Base-by-base conservation (phyloP, 352 stramenopile species). In the Thalassiosira mediterranea region DNA sequence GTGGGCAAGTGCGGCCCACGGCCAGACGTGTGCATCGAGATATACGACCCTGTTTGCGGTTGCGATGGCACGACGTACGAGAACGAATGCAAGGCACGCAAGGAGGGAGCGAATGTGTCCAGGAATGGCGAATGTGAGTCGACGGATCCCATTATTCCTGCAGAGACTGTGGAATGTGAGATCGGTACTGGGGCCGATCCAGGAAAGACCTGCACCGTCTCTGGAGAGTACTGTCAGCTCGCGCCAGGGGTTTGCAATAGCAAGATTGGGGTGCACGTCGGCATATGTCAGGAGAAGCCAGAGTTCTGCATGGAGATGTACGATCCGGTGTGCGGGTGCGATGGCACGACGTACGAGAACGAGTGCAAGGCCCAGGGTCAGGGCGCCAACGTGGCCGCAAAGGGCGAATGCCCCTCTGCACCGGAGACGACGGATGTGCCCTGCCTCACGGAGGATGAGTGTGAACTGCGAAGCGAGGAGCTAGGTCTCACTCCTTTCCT, bases 361-460 rank as follows among this genome's bases (percentile, higher is more conserved):
- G 8, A 8, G 15, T 44, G 37, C 37, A 44, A 44, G 15, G 37
- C 37, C 15, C 37, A 44, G 8, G 37, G 8, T 15, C 8, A 44
- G 37, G 37, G 37, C 37, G 15, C 15, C 37, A 44, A 15, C 37
- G 15, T 44, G 15, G 8, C 37, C 8, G 8, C 8, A 15, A 8
- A 8, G 15, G 37, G 37, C 37, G 15, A 44, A 44, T 44, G 37
- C 15, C 37, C n/a, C n/a, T n/a, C n/a, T n/a, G 19, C 44, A 7
- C 5, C 44, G 15, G 44, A 38, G 28, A 59, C 21, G 13, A 17
- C 49, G 4, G 19, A 40, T 38, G 47, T 13, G 2, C 13, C 61
- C 15, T 71, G 61, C 28, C 26, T 71, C 44, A 71, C 61, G 19
- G 47, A 34, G 8, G 25, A 62, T 17, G 64, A 74, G 17, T 74